Evolutionary conservation across 2,329 filamentous ascomycete species (phyloP).

Genomic region (Cladophialophora chaetospira): DNA sequence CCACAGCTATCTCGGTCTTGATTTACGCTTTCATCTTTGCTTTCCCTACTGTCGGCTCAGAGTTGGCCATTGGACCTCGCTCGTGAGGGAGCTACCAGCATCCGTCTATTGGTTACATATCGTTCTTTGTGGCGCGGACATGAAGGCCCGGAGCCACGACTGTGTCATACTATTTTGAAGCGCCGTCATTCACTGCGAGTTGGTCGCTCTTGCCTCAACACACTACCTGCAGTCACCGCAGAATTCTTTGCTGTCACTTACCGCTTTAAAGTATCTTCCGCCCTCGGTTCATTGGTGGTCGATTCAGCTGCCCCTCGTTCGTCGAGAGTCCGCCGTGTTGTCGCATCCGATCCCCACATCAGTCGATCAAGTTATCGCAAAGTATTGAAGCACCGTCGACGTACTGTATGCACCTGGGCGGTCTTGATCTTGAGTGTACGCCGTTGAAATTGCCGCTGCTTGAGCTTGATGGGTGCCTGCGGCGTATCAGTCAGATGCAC

Average conservation of each 20-base stretch:
- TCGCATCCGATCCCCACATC: not conserved
- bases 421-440: not conserved
- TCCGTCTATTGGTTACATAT: slow-evolving; percentile 11
- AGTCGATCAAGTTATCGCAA: not conserved
- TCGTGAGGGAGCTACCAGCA: slow-evolving; percentile 11
- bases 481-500: slow-evolving; percentile 15
- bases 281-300: not conserved
- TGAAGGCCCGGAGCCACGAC: slow-evolving; percentile 20
- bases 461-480: slow-evolving; percentile 15
- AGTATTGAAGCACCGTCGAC: not conserved
- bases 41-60: not conserved
- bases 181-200: slow-evolving; percentile 19
- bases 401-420: not conserved
- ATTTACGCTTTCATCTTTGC: not conserved
- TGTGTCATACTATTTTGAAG: slow-evolving; percentile 18
- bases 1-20: not conserved
- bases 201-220: slow-evolving; percentile 19
- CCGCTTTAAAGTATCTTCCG: not conserved
- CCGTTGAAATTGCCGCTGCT: not conserved
- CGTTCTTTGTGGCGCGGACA: slow-evolving; percentile 20
- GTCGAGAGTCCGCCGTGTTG: slow-evolving; percentile 1
- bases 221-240: slow-evolving; percentile 2
- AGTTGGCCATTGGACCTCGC: not conserved
- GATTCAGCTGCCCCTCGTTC: slow-evolving; percentile 20
- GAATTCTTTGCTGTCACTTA: slow-evolving; percentile 2